These are phyloP conservation scores for Acer saccharum DNA, from an alignment of 345 rosid genomes.

Conservation along the genomic window DNA sequence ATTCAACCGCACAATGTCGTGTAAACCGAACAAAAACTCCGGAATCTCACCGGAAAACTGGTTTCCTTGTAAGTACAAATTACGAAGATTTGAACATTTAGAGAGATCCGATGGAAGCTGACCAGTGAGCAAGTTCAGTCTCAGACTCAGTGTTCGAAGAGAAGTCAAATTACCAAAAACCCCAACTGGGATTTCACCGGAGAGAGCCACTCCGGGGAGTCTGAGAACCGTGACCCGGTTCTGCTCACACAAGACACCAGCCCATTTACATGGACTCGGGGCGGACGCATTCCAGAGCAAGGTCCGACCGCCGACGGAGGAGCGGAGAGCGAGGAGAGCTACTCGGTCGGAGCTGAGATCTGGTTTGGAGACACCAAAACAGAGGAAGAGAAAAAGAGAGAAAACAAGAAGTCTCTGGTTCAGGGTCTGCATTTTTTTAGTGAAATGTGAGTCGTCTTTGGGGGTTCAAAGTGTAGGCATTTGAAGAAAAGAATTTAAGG, in stretches of 20 bases:
- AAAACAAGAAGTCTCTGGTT: not conserved
- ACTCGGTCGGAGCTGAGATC: slow-evolving; percentile 83
- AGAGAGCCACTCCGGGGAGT: slow-evolving; percentile 79
- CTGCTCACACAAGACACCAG: slow-evolving; percentile 68
- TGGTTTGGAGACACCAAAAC: slow-evolving; percentile 22
- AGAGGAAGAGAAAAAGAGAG: not conserved
- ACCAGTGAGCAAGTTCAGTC: slow-evolving; percentile 73
- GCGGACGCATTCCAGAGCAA: slow-evolving; percentile 63
- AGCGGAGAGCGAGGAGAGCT: slow-evolving; percentile 77
- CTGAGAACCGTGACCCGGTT: slow-evolving; percentile 75
- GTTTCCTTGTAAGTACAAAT: slow-evolving; percentile 83
- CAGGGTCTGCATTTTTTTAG: not conserved
- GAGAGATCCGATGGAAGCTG: slow-evolving; percentile 77
- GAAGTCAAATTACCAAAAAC: slow-evolving; percentile 73
- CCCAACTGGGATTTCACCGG: slow-evolving; percentile 68
- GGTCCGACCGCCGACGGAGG: slow-evolving; percentile 83
- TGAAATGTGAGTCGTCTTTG: not conserved
- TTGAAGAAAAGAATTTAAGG: not conserved
- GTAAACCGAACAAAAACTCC: slow-evolving; percentile 50
- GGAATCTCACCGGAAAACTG: slow-evolving; percentile 79
- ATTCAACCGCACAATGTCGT: slow-evolving; percentile 60
- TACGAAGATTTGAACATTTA: slow-evolving; percentile 58
- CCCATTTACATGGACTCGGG: slow-evolving; percentile 73
- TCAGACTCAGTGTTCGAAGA: slow-evolving; percentile 80
- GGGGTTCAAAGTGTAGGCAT: not conserved